A percentile compares a stretch with the other conserved stretches of the same genome.
These are phyloP conservation scores for Triglochin maritima DNA, from an alignment of 106 monocot genomes.

Conservation along the genomic window DNA sequence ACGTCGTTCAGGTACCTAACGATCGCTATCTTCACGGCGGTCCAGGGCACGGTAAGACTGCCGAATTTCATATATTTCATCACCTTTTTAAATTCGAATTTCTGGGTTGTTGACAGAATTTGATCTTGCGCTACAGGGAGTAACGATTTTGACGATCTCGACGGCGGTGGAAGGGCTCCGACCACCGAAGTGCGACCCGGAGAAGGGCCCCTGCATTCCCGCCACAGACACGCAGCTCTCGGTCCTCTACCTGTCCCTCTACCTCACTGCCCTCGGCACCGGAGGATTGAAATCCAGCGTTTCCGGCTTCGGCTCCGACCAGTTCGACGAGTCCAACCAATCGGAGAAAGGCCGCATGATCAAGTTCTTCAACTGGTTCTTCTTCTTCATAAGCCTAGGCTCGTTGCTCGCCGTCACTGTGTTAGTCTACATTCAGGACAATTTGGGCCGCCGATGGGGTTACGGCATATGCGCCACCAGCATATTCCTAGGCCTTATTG, in stretches of 20 bases:
- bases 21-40: slow-evolving; percentile 41
- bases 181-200: slow-evolving; percentile 26
- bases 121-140: slow-evolving; percentile 22
- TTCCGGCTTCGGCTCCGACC: slow-evolving; percentile 66
- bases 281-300: slow-evolving; percentile 72
- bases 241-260: slow-evolving; percentile 48
- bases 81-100: neutral
- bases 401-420: slow-evolving; percentile 58
- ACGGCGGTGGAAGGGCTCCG: slow-evolving; percentile 44
- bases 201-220: slow-evolving; percentile 7
- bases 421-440: slow-evolving; percentile 57
- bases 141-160: slow-evolving; percentile 48
- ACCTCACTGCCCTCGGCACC: slow-evolving; percentile 24
- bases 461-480: slow-evolving; percentile 52
- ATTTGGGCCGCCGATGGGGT: slow-evolving; percentile 49
- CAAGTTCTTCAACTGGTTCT: slow-evolving; percentile 75
- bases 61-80: neutral
- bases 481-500: slow-evolving; percentile 24
- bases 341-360: slow-evolving; percentile 38
- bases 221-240: slow-evolving; percentile 13
- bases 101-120: neutral
- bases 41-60: slow-evolving; percentile 36
- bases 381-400: slow-evolving; percentile 71
- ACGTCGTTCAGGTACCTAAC: slow-evolving; percentile 34
- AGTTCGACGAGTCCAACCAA: slow-evolving; percentile 58